Conservation (phyloP, 148 eudicot genomes). For the Vaccinium myrtillus region DNA sequence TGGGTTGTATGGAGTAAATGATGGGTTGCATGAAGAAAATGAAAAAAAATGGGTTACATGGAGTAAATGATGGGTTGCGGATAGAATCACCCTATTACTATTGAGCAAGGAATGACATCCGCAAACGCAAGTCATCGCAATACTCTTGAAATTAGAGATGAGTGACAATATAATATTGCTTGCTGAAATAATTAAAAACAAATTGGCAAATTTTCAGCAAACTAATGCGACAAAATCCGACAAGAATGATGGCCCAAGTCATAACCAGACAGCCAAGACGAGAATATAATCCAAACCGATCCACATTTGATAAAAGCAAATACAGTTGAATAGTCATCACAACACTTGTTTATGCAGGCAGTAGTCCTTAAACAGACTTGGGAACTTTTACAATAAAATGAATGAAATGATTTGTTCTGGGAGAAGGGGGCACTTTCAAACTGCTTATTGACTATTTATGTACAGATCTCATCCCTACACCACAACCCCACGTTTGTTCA, state of each 20-base stretch:
- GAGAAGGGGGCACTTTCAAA: conserved; percentile 5
- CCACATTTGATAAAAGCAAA: neutral
- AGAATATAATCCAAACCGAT: neutral
- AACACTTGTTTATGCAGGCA: neutral
- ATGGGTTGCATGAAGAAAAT: too few species aligned
- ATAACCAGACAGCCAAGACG: neutral
- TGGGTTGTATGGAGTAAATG: too few species aligned
- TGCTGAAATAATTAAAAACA: neutral
- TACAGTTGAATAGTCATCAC: conserved; percentile 3
- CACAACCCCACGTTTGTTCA: conserved; percentile 27
- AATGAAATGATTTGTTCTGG: conserved; percentile 20
- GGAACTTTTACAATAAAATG: conserved; percentile 17
- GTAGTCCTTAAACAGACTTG: neutral
- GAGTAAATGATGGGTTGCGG: too few species aligned
- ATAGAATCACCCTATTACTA: too few species aligned
- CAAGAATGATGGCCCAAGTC: neutral
- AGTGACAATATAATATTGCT: neutral
- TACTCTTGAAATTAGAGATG: too few species aligned
- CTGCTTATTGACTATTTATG: conserved; percentile 31
- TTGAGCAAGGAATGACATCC: neutral
- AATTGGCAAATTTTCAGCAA: neutral
- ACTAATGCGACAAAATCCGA: too few species aligned
- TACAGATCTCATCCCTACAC: conserved; percentile 31
- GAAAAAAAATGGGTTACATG: too few species aligned
- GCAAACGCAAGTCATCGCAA: too few species aligned